Base-by-base conservation (phyloP, 768 basidiomycete genomes). In the Hygrophorus russula region DNA sequence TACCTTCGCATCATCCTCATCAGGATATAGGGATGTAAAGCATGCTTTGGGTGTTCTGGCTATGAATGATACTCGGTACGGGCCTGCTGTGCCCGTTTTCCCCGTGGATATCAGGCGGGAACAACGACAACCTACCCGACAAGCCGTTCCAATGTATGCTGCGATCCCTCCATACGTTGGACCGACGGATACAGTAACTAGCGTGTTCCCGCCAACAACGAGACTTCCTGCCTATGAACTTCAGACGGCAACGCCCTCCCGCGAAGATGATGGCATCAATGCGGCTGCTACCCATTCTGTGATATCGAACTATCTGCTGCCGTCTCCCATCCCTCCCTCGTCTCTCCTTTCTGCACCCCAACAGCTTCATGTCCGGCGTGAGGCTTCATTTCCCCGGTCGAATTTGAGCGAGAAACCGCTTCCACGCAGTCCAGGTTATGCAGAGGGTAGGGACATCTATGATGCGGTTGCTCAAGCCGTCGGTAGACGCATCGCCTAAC, bases 31-130 rank as follows among this genome's bases (percentile, higher is more conserved):
- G 30, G 53, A 54, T 19, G 39, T 55, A 41, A 48, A 49, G 28
- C 48, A 53, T 37, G 52, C 53, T 9, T 43, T 51, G 12, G 43
- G 45, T 14, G 52, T 50, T 1, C 49, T 56, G 18, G 47, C 52
- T 8, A 48, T 49, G 28, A 46, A 50, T 34, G 47, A 50, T 14
- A 12, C 27, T 2, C 40, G 28, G 38, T 46, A 46, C 36, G 38
- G 47, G 13, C 44, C 46, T 43, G 39, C 58, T 19, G 37, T 51
- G 3, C 53, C 56, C 3, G 19, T 50, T 13, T 60, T 56, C 43
- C 49, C 55, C 8, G 15, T 15, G 6, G 38, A 28, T 32, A 6
- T 15, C 24, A 38, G 29, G 31, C 29, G 35, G 6, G 44, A 31
- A 38, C 35, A 14, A 8, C 44, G 37, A 39, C 15, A 14, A 28